These are phyloP conservation scores for Brassica balearica DNA, from an alignment of 441 rosid species.

Conservation along the genomic window DNA sequence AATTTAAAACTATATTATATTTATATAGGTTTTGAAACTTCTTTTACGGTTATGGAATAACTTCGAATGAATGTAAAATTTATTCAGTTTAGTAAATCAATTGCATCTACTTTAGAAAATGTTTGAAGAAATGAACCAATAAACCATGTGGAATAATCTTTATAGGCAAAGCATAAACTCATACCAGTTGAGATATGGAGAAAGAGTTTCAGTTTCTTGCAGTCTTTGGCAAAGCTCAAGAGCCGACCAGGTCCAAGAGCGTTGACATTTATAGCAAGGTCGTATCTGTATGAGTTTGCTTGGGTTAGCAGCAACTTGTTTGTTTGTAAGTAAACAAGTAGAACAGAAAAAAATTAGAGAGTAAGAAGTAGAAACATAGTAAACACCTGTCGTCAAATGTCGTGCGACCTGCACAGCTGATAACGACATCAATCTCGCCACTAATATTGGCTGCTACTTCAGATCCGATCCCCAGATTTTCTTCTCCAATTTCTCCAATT, in stretches of 20 bases:
- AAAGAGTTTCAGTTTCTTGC: slow-evolving; percentile 47
- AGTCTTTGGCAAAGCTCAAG: slow-evolving; percentile 42
- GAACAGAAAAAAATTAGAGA: neutral
- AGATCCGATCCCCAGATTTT: slow-evolving; percentile 33
- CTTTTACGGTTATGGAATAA: too few relatives aligned
- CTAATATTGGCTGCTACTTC: slow-evolving; percentile 10
- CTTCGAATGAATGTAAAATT: neutral
- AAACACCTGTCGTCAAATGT: slow-evolving; percentile 43
- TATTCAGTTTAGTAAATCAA: neutral
- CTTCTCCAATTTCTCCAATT: slow-evolving; percentile 36
- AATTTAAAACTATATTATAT: neutral
- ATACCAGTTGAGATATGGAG: slow-evolving; percentile 49
- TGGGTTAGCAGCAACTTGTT: slow-evolving; percentile 2
- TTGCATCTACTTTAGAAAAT: neutral
- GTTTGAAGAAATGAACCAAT: neutral
- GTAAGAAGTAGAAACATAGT: neutral
- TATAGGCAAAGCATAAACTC: neutral
- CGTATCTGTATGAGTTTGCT: slow-evolving; percentile 42
- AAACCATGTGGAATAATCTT: neutral
- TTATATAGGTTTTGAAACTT: too few relatives aligned
- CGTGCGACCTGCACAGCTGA: slow-evolving; percentile 45
- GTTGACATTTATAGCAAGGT: slow-evolving; percentile 40
- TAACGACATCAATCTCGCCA: slow-evolving; percentile 39
- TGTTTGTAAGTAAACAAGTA: neutral
- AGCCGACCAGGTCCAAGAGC: slow-evolving; percentile 43